Conservation (phyloP, 768 basidiomycete species). For the Rhizopogon rudus region DNA sequence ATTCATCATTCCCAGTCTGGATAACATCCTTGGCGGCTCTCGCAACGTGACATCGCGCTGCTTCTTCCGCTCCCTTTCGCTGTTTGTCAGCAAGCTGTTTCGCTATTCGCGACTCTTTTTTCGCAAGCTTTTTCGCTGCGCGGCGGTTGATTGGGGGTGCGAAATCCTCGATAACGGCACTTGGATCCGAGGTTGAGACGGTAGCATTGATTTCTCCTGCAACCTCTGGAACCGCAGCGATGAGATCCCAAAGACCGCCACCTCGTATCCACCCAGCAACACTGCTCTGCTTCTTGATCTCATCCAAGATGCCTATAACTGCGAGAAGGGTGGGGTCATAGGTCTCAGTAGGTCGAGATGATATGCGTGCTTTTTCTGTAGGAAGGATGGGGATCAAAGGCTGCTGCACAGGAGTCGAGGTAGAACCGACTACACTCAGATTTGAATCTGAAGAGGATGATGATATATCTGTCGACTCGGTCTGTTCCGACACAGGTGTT, state of each 20-base stretch:
- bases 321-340: constrained; percentile 55
- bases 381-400: background rate
- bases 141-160: background rate
- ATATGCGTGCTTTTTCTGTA: background rate
- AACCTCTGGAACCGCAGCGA: background rate
- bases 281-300: constrained; percentile 52
- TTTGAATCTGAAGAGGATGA: constrained; percentile 1
- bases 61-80: background rate
- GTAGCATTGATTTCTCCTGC: constrained; percentile 1
- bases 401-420: background rate
- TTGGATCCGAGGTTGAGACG: background rate
- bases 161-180: background rate
- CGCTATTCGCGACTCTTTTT: background rate
- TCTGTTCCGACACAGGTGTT: background rate
- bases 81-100: background rate
- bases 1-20: constrained; percentile 12
- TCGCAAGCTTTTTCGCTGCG: background rate
- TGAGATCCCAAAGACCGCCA: constrained; percentile 40
- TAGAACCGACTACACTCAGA: background rate
- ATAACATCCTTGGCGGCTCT: background rate
- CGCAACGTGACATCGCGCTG: background rate
- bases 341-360: constrained; percentile 7
- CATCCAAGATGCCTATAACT: constrained; percentile 62
- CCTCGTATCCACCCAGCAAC: constrained; percentile 62
- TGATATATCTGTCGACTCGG: background rate